Evolutionary conservation across 495 filamentous ascomycete genomes (phyloP).

Genomic region (Penicillium nucicola): DNA sequence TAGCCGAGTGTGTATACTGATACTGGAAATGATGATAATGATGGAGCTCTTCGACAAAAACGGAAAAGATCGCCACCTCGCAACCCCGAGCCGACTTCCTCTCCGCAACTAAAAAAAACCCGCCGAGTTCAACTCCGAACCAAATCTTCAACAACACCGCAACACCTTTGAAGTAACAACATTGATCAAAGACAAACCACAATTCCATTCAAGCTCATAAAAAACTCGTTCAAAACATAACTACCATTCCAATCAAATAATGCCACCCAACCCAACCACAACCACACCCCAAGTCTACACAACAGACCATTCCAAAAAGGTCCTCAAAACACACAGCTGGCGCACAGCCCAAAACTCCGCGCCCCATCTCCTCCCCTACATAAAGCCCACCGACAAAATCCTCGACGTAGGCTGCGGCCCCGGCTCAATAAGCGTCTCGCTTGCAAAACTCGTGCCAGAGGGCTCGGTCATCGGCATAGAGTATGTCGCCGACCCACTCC

Average conservation of each 20-base stretch:
- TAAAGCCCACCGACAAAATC: conserved; percentile 43
- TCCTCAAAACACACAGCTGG: conserved; percentile 47
- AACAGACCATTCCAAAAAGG: conserved; percentile 47
- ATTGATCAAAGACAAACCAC: too few species aligned
- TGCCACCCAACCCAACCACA: too few species aligned
- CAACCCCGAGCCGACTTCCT: conserved; percentile 6
- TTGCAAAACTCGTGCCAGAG: conserved; percentile 44
- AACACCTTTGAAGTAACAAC: too few species aligned
- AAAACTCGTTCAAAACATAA: too few species aligned
- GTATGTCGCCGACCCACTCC: conserved; percentile 36
- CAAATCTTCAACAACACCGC: too few species aligned
- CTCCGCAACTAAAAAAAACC: conserved; percentile 4
- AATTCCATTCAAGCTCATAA: too few species aligned
- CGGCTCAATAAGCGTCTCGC: conserved; percentile 53
- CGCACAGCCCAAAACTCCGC: conserved; percentile 52
- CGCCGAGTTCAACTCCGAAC: background rate
- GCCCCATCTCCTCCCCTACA: conserved; percentile 47
- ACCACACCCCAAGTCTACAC: conserved; percentile 36
- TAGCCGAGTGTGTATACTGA: too few species aligned
- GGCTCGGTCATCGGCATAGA: conserved; percentile 50
- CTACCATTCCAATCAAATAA: background rate
- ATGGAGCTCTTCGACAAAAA: too few species aligned
- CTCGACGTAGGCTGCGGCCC: conserved; percentile 61
- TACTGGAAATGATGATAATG: too few species aligned
- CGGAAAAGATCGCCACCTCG: background rate